Conservation (phyloP, 805 yeast genomes). For the Kodamaea kakaduensis region DNA sequence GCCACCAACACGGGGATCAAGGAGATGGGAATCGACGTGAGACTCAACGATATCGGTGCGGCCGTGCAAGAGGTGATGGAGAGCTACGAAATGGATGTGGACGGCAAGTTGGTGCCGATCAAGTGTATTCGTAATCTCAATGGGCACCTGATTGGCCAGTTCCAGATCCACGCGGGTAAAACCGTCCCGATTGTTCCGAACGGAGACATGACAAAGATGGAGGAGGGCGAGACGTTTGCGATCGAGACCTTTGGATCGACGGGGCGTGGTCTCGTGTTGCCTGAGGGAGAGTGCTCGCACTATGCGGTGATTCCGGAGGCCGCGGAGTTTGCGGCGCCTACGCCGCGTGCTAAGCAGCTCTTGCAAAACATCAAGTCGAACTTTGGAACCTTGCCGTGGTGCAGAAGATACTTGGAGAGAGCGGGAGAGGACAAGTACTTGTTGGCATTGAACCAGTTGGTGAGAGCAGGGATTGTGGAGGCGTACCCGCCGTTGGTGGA, state of each 20-base stretch:
- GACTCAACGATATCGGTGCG: slow-evolving; percentile 92
- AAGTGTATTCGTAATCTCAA: slow-evolving; percentile 88
- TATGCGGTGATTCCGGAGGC: slow-evolving; percentile 64
- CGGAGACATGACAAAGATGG: slow-evolving; percentile 95
- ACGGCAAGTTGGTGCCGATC: slow-evolving; percentile 81
- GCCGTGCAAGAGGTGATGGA: slow-evolving; percentile 98
- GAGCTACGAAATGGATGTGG: slow-evolving; percentile 85
- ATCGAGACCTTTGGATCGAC: slow-evolving; percentile 98
- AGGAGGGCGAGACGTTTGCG: slow-evolving; percentile 97
- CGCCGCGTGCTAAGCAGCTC: slow-evolving; percentile 67
- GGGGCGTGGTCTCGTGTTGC: slow-evolving; percentile 84
- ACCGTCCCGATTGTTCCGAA: slow-evolving; percentile 94
- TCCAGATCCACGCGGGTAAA: slow-evolving; percentile 88
- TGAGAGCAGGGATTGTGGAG: slow-evolving; percentile 79
- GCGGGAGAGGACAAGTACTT: slow-evolving; percentile 89
- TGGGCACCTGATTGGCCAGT: slow-evolving; percentile 90
- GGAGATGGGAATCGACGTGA: slow-evolving; percentile 93
- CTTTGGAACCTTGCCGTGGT: slow-evolving; percentile 95
- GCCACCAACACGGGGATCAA: slow-evolving; percentile 93
- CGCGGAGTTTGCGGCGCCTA: slow-evolving; percentile 38
- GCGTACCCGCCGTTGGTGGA: slow-evolving; percentile 95
- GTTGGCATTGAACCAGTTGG: slow-evolving; percentile 79
- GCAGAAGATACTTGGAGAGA: slow-evolving; percentile 90
- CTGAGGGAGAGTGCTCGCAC: slow-evolving; percentile 92
- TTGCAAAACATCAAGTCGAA: slow-evolving; percentile 67